Percentiles rank a stretch among this genome's conserved stretches.
Evolutionary conservation across 2,329 filamentous ascomycete species (phyloP).

Genomic region (Pezicula carpinea): DNA sequence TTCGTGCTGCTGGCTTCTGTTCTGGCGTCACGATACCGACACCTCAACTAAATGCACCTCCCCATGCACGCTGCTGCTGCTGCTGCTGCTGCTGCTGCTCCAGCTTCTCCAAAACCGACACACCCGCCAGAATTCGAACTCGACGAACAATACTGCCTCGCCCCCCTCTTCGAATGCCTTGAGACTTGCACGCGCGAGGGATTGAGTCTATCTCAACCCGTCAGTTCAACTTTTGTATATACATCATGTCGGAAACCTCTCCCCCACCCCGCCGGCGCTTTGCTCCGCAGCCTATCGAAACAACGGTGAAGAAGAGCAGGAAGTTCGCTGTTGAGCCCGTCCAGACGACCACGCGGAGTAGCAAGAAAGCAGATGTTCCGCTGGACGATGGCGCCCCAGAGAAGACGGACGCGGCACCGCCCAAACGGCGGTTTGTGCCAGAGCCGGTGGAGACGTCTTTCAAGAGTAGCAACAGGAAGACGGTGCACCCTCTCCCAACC

Average conservation of each 20-base stretch:
- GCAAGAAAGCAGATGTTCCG: conserved; percentile 24
- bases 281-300: conserved; percentile 29
- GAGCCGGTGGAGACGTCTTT: conserved; percentile 70
- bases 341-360: conserved; percentile 37
- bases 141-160: too few relatives aligned
- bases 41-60: too few relatives aligned
- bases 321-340: conserved; percentile 37
- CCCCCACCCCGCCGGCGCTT: conserved; percentile 25
- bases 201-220: background rate
- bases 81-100: too few relatives aligned
- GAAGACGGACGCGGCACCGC: conserved; percentile 27
- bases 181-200: conserved; percentile 2
- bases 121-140: too few relatives aligned
- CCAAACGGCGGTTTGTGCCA: conserved; percentile 58
- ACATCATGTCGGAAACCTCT: conserved; percentile 23
- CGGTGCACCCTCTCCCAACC: conserved; percentile 35
- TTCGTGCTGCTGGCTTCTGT: too few relatives aligned
- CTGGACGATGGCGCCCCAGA: conserved; percentile 19
- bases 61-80: too few relatives aligned
- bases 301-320: conserved; percentile 29
- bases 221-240: conserved; percentile 1
- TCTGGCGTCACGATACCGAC: too few relatives aligned
- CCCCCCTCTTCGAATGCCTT: conserved; percentile 9
- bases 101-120: too few relatives aligned
- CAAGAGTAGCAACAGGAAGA: conserved; percentile 47